phyloP scores from a whole-genome alignment of 768 basidiomycete genomes.

The Exidia glandulosa region DNA sequence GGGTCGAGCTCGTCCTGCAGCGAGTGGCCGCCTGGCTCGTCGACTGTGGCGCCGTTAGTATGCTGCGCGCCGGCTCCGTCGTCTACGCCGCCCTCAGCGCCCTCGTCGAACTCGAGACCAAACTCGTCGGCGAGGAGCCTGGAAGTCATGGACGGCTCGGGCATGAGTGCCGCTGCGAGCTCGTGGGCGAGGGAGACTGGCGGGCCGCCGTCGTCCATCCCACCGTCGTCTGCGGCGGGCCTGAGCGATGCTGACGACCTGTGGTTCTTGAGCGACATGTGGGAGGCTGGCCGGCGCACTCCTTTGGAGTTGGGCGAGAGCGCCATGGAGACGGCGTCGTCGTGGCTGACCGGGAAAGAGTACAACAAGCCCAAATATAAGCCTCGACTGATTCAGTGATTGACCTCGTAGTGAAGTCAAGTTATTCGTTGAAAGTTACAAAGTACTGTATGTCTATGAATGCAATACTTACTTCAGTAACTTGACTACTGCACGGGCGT shows the following conservation, averaged over 20 bases:
- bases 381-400: no score
- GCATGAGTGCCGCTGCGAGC: conserved; percentile 77
- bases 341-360: no score
- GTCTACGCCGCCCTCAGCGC: conserved; percentile 66
- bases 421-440: no score
- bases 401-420: no score
- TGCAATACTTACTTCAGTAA: no score
- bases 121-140: conserved; percentile 79
- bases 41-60: not conserved
- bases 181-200: conserved; percentile 57
- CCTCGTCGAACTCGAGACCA: conserved; percentile 82
- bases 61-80: conserved; percentile 20
- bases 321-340: no score
- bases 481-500: no score
- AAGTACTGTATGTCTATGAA: no score
- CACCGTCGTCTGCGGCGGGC: not conserved
- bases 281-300: not conserved
- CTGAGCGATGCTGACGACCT: not conserved
- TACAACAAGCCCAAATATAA: no score
- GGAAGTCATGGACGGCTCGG: conserved; percentile 69
- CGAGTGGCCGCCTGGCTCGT: not conserved
- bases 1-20: not conserved
- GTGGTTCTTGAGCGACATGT: not conserved
- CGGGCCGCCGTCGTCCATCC: conserved; percentile 1
- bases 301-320: not conserved